Base-by-base conservation (phyloP, 176 grass and related monocot genomes). In the Musa acuminata region DNA sequence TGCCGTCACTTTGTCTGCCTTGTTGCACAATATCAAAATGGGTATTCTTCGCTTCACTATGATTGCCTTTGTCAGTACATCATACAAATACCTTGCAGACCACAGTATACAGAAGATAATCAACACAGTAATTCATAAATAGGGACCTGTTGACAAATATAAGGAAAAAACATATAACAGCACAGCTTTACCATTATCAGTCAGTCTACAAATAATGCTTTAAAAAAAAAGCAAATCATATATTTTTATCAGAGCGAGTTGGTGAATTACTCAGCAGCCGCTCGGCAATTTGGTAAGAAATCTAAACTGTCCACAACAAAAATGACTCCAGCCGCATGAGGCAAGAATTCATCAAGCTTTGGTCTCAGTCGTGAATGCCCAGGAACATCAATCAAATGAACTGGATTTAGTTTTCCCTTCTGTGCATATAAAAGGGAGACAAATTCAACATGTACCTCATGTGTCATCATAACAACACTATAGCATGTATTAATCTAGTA, bases 1-100 rank as follows among this genome's bases (percentile, higher is more conserved):
- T 81, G 94, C 94, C 55, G 90, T 98, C 87, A 98, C 90, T 85
- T 93, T 98, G 83, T 98, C 87, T 69, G 87, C 88, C 86, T 93
- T 98, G 73, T 98, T 98, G 81, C 90, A 98, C 62, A 98, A 77
- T 83, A 98, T 91, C 77, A 98, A 75, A 65, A 98, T 72, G 73
- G 90, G 90, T 49, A 89, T 62, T 84, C 53, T 90, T 80, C 85
- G 88, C 82, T 91, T 98, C 75, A 89, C 90, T 79, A 91, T 52
- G 74, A 73, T 78, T 54, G 86, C 81, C 85, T 98, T 98, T 9
- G 90, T 93, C 72, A 98, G 57, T 83, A 97, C 89, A 69, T 97
- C 94, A 87, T 97, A 97, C 52, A 97, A 77, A 53, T 91, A 97
- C 87, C 94, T 93, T 79, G 1, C 0, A 81, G 20, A 86, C 51